Evolutionary conservation across 768 basidiomycete genomes (phyloP).

Genomic region (Rhizopogon vinicolor): DNA sequence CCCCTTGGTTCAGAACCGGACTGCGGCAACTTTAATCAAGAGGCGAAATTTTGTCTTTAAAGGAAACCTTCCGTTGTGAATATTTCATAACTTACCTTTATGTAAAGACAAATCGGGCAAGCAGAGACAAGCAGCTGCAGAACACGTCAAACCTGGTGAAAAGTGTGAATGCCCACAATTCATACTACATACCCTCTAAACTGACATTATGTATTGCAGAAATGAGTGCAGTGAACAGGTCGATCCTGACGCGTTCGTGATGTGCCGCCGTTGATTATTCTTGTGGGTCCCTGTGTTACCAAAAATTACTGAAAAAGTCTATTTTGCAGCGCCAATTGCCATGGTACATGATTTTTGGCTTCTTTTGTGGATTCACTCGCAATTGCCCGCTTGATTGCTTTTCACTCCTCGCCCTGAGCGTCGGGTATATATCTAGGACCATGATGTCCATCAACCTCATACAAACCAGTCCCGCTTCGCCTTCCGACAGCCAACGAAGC

Average conservation of each 20-base stretch:
- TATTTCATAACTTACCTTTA: no score
- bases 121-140: no score
- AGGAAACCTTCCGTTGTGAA: no score
- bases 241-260: not conserved
- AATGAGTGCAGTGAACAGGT: no score
- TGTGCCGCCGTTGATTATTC: not conserved
- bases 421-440: slow-evolving; percentile 8
- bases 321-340: not conserved
- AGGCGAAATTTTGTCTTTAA: no score
- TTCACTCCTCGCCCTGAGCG: not conserved
- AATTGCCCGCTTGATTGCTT: slow-evolving; percentile 6
- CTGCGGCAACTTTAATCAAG: no score
- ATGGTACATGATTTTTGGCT: not conserved
- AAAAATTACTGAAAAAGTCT: slow-evolving; percentile 1
- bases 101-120: no score
- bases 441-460: not conserved
- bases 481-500: not conserved
- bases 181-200: no score
- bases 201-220: no score
- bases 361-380: slow-evolving; percentile 7
- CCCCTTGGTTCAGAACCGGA: no score
- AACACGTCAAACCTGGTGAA: no score
- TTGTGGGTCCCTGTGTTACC: not conserved
- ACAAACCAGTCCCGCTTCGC: not conserved
- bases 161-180: no score